Evolutionary conservation across 495 filamentous ascomycete genomes (phyloP), one percentile per base, ranked within the genome.

Genomic region (Penicillium fimorum): DNA sequence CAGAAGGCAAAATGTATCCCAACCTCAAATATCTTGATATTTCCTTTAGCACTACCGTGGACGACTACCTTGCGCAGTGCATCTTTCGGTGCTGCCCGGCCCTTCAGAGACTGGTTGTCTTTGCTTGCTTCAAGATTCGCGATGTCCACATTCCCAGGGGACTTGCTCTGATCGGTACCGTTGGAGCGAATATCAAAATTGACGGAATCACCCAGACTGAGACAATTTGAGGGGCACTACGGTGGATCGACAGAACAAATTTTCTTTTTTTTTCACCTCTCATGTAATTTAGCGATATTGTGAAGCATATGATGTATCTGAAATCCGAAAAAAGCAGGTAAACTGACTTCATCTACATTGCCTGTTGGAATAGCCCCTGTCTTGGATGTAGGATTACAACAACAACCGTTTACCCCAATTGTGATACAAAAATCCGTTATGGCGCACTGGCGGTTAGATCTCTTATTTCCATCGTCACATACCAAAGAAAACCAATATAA

Each of bases 41-140:
- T 47, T 87, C 85, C 57, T 96, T 96, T 69, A 86, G 87, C 59
- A 83, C 84, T 11, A 74, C 75, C 20, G 84, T 93, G 6, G 87
- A 92, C 56, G 90, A 92, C 59, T 82, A 82, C 22, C 76, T 95
- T 17, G 80, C 91, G 0, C 83, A 84, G 2, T 80, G 77, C 17
- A 90, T 96, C 47, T 90, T 96, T 70, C 75, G 78, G 43, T 79
- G 80, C 64, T 96, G 90, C 60, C 91, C 90, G 5, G 77, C 77
- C 4, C 59, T 97, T 33, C 82, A 83, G 66, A 84, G 84, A 64
- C 61, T 95, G 45, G 85, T 88, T 40, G 88, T 90, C 5, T 96
- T 95, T 72, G 90, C 88, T 22, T 93, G 90, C 71, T 91, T 92
- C 75, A 85, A 87, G 20, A 82, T 95, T 32, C 66, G 66, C 20